Percentiles rank a stretch among this genome's conserved stretches.
phyloP scores from a whole-genome alignment of 768 basidiomycete species.

The Neoboletus brunneissimus region DNA sequence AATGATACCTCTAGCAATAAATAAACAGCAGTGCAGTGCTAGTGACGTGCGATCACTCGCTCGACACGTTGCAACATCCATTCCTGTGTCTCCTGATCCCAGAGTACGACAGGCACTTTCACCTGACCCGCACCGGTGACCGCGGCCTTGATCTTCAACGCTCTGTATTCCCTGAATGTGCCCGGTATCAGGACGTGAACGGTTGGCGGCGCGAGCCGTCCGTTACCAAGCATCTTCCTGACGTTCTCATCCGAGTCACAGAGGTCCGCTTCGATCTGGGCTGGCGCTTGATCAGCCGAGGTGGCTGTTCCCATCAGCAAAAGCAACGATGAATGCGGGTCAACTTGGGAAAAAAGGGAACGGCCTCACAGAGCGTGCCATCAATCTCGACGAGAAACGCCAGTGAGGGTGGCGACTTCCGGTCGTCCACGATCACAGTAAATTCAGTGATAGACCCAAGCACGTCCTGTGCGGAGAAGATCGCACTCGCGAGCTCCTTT shows the following conservation, averaged over 20 bases:
- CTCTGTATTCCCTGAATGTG: conserved; percentile 20
- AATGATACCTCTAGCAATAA: too few relatives aligned
- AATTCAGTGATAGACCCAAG: conserved; percentile 14
- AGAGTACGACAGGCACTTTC: conserved; percentile 20
- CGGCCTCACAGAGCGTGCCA: conserved; percentile 4
- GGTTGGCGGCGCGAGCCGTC: conserved; percentile 8
- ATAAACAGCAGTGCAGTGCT: too few relatives aligned
- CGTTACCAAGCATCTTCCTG: background rate
- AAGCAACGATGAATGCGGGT: background rate
- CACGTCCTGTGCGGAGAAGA: conserved; percentile 14
- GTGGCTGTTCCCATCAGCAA: background rate
- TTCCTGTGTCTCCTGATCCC: conserved; percentile 10
- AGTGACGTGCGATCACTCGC: background rate
- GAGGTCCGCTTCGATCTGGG: conserved; percentile 5
- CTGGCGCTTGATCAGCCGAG: conserved; percentile 1
- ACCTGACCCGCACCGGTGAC: conserved; percentile 14
- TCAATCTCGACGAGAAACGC: conserved; percentile 13
- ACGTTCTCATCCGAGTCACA: conserved; percentile 3
- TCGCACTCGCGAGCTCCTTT: conserved; percentile 8
- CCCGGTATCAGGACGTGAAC: conserved; percentile 14
- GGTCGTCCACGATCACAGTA: conserved; percentile 19
- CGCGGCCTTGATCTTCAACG: conserved; percentile 2
- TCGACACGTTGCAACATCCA: conserved; percentile 16
- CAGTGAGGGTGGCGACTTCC: background rate
- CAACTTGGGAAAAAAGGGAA: background rate